Evolutionary conservation across 345 rosid species (phyloP).

Genomic region (Acer negundo): DNA sequence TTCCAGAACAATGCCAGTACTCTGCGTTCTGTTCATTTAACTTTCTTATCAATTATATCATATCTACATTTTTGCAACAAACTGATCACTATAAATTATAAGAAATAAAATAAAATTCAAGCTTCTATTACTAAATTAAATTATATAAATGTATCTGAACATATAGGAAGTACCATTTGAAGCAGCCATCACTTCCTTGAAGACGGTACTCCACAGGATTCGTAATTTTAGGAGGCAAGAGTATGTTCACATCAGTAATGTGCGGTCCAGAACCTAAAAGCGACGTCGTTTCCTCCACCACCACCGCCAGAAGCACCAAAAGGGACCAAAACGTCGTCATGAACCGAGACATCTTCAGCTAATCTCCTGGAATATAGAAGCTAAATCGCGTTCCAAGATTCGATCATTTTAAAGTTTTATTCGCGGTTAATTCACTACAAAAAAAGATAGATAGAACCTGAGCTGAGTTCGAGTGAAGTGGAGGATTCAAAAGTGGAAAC

Average conservation of each 20-base stretch:
- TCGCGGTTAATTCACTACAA: neutral
- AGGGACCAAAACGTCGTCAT: conserved; percentile 23
- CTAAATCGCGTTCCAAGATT: neutral
- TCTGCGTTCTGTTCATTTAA: neutral
- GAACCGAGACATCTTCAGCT: conserved; percentile 35
- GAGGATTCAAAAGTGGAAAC: conserved; percentile 4
- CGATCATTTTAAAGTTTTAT: neutral
- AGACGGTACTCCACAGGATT: conserved; percentile 89
- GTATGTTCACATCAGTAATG: conserved; percentile 86
- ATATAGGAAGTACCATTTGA: conserved; percentile 62
- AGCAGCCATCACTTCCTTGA: conserved; percentile 97
- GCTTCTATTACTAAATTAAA: neutral
- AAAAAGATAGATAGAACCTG: neutral
- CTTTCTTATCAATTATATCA: too few species aligned
- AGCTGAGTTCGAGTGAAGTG: neutral
- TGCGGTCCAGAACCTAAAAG: conserved; percentile 71
- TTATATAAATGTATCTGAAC: neutral
- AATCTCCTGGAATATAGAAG: conserved; percentile 7
- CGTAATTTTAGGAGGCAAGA: conserved; percentile 91
- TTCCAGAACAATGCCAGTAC: neutral
- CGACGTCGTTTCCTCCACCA: conserved; percentile 32
- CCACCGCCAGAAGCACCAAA: conserved; percentile 31
- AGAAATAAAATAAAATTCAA: neutral
- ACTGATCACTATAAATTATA: neutral
- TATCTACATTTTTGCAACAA: neutral